phyloP scores from a whole-genome alignment of 441 rosid species.

The Croton laevigatus region DNA sequence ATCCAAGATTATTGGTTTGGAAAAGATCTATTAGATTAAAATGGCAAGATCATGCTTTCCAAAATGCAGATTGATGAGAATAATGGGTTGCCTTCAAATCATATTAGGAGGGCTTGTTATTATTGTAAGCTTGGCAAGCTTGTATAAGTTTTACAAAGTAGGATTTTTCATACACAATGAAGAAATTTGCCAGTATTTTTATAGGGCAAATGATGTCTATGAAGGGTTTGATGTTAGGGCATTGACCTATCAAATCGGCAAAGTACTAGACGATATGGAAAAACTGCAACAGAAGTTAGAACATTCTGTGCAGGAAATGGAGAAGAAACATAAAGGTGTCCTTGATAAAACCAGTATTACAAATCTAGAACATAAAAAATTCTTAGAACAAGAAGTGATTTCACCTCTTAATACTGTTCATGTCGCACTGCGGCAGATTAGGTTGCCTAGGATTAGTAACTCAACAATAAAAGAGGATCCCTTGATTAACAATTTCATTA shows the following conservation, averaged over 20 bases:
- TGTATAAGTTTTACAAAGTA: constrained; percentile 58
- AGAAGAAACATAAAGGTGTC: constrained; percentile 50
- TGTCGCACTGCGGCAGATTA: constrained; percentile 60
- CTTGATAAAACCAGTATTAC: constrained; percentile 32
- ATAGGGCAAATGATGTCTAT: constrained; percentile 36
- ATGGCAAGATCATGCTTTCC: constrained; percentile 52
- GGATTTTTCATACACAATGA: constrained; percentile 68
- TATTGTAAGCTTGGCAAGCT: constrained; percentile 59
- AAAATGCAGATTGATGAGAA: constrained; percentile 47
- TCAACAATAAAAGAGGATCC: constrained; percentile 51
- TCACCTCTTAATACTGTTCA: constrained; percentile 61
- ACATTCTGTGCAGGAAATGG: constrained; percentile 52
- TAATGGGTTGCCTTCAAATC: constrained; percentile 62
- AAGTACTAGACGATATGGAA: constrained; percentile 54
- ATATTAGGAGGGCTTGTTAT: constrained; percentile 62
- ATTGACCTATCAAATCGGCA: constrained; percentile 44
- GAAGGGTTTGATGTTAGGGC: constrained; percentile 50
- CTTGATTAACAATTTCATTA: constrained; percentile 57
- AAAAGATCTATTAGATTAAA: constrained; percentile 5
- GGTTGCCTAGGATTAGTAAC: constrained; percentile 54
- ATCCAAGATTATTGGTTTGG: neutral
- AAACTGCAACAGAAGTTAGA: constrained; percentile 62
- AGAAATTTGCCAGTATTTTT: constrained; percentile 61
- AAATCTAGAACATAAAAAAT: constrained; percentile 47
- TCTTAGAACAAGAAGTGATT: constrained; percentile 67